A percentile compares a stretch with the other conserved stretches of the same genome.
Conservation (phyloP, 306 rosid genomes). For the Trifolium dubium region DNA sequence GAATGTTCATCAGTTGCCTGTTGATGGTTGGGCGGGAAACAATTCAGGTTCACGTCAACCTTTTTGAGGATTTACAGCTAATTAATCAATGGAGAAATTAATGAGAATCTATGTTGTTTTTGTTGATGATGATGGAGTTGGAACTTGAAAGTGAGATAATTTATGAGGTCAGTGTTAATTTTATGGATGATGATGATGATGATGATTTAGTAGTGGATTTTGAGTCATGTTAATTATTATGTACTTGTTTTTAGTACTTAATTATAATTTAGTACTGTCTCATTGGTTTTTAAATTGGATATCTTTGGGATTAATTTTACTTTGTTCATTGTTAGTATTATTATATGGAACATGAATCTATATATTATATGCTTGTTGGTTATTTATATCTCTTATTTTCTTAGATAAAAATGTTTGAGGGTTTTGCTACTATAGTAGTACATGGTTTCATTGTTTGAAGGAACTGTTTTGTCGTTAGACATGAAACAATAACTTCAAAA, state of each 20-base stretch:
- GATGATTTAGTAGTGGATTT: slow-evolving; percentile 35
- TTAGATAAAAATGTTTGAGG: slow-evolving; percentile 39
- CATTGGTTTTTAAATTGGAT: slow-evolving; percentile 42
- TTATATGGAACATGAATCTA: not conserved
- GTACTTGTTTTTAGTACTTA: slow-evolving; percentile 15
- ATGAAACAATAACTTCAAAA: slow-evolving; percentile 31
- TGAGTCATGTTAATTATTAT: slow-evolving; percentile 3
- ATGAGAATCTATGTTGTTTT: not conserved
- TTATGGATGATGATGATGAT: slow-evolving; percentile 5
- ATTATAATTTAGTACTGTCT: slow-evolving; percentile 31
- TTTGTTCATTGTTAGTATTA: slow-evolving; percentile 29
- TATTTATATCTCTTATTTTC: not conserved
- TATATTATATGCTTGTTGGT: slow-evolving; percentile 6
- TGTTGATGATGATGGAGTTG: not conserved
- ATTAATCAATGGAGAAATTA: not conserved
- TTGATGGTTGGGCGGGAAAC: slow-evolving; percentile 64
- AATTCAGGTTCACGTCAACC: slow-evolving; percentile 52
- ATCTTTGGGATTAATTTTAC: slow-evolving; percentile 30
- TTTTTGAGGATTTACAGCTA: slow-evolving; percentile 40
- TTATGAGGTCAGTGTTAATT: slow-evolving; percentile 61
- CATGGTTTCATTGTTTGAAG: slow-evolving; percentile 30
- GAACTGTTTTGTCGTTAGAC: slow-evolving; percentile 21
- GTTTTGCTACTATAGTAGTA: slow-evolving; percentile 36
- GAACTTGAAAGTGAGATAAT: not conserved
- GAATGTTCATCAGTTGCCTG: slow-evolving; percentile 86